These are phyloP conservation scores for Agrostemma githago DNA, from an alignment of 148 eudicot species.

Conservation along the genomic window DNA sequence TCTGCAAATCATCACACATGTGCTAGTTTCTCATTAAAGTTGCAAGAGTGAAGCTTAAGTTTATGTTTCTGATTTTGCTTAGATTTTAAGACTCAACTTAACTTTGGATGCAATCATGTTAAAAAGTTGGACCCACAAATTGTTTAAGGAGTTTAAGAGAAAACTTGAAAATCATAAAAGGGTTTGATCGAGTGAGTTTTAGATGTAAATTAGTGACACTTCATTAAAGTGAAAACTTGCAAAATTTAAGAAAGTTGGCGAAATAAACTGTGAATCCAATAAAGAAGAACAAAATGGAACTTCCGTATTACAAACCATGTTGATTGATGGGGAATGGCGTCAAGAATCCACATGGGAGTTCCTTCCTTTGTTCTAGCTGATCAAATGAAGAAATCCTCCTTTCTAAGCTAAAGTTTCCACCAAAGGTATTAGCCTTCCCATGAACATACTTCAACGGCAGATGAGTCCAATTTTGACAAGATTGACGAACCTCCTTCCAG, in stretches of 20 bases:
- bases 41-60: neutral
- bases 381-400: slow-evolving; percentile 57
- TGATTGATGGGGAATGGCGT: slow-evolving; percentile 49
- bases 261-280: neutral
- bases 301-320: slow-evolving; percentile 42
- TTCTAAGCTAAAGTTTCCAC: slow-evolving; percentile 52
- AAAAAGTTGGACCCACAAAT: neutral
- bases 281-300: neutral
- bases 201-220: too few relatives aligned
- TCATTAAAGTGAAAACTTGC: too few relatives aligned
- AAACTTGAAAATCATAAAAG: neutral
- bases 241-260: neutral
- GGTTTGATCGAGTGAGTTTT: neutral
- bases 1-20: slow-evolving; percentile 39
- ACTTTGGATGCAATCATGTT: neutral
- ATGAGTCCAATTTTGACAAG: slow-evolving; percentile 28
- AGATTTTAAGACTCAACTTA: neutral
- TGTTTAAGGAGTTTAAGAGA: neutral
- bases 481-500: slow-evolving; percentile 42
- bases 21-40: neutral
- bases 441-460: slow-evolving; percentile 45
- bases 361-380: slow-evolving; percentile 31
- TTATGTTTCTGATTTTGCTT: neutral
- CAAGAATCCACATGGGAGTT: slow-evolving; percentile 81
- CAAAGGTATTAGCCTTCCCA: slow-evolving; percentile 52